These are phyloP conservation scores for Russula vinacea DNA, from an alignment of 768 basidiomycete species.

Conservation along the genomic window DNA sequence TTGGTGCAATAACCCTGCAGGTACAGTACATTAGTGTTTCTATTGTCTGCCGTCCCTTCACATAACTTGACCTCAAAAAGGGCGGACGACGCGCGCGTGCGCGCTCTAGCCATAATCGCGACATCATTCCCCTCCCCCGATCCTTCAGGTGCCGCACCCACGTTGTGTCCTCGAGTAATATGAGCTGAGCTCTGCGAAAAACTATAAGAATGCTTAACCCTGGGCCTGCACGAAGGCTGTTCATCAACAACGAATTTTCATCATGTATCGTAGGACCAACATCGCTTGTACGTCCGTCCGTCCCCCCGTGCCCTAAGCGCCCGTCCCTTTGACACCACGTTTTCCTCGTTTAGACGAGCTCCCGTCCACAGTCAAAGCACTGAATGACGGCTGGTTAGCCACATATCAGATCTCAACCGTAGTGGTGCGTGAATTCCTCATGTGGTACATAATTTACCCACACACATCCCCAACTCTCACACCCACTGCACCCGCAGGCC, in stretches of 20 bases:
- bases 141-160: slow-evolving; percentile 1
- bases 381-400: slow-evolving; percentile 27
- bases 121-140: neutral
- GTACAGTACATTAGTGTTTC: no score
- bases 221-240: neutral
- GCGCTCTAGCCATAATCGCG: neutral
- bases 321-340: neutral
- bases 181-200: neutral
- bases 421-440: slow-evolving; percentile 12
- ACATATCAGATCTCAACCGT: slow-evolving; percentile 25
- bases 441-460: neutral
- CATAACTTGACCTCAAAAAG: neutral
- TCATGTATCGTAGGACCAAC: slow-evolving; percentile 26
- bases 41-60: neutral
- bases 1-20: no score
- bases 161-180: slow-evolving; percentile 14
- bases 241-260: neutral
- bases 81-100: neutral
- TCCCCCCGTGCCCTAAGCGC: neutral
- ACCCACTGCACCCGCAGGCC: slow-evolving; percentile 19
- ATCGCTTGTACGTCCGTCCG: slow-evolving; percentile 25
- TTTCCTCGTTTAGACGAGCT: slow-evolving; percentile 22
- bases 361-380: slow-evolving; percentile 26
- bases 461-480: neutral
- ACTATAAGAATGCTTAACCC: slow-evolving; percentile 12